Evolutionary conservation across 2,329 filamentous ascomycete genomes (phyloP).

Genomic region (Dactylella cylindrospora): DNA sequence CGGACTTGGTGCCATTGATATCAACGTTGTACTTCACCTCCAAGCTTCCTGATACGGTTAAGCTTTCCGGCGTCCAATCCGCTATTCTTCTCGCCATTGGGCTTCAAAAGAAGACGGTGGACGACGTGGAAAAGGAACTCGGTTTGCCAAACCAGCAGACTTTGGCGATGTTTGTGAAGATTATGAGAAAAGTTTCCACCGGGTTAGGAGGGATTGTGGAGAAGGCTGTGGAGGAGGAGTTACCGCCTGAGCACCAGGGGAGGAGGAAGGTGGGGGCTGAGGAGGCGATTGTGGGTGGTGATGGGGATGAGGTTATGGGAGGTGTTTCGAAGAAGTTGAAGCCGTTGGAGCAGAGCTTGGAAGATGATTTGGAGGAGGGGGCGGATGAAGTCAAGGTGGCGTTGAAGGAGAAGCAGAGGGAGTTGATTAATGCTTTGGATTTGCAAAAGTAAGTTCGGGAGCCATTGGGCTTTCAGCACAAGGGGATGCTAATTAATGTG

Average conservation of each 20-base stretch:
- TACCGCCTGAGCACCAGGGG: conserved; percentile 61
- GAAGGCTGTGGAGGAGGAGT: conserved; percentile 67
- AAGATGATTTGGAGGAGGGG: conserved; percentile 81
- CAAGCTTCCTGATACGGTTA: conserved; percentile 66
- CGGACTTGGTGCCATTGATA: conserved; percentile 84
- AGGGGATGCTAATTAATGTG: conserved; percentile 26
- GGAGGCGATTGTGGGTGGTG: conserved; percentile 62
- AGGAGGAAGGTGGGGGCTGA: conserved; percentile 51
- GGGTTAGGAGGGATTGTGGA: conserved; percentile 76
- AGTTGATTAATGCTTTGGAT: conserved; percentile 85
- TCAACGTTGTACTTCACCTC: conserved; percentile 83
- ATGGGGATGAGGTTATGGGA: conserved; percentile 69
- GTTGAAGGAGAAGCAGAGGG: conserved; percentile 72
- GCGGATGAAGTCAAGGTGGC: conserved; percentile 70
- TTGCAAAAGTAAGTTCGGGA: conserved; percentile 82
- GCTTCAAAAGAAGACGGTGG: conserved; percentile 84
- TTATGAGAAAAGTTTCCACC: conserved; percentile 79
- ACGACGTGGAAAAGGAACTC: conserved; percentile 76
- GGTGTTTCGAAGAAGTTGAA: conserved; percentile 63
- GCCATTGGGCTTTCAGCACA: no score
- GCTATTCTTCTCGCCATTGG: conserved; percentile 87
- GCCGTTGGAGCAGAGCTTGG: conserved; percentile 69
- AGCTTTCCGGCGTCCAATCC: conserved; percentile 78
- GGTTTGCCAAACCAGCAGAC: conserved; percentile 73
- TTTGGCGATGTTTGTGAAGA: conserved; percentile 96